These are phyloP conservation scores for Pseudogymnoascus sp. DNA, from an alignment of 2,329 filamentous ascomycete species.

Conservation along the genomic window DNA sequence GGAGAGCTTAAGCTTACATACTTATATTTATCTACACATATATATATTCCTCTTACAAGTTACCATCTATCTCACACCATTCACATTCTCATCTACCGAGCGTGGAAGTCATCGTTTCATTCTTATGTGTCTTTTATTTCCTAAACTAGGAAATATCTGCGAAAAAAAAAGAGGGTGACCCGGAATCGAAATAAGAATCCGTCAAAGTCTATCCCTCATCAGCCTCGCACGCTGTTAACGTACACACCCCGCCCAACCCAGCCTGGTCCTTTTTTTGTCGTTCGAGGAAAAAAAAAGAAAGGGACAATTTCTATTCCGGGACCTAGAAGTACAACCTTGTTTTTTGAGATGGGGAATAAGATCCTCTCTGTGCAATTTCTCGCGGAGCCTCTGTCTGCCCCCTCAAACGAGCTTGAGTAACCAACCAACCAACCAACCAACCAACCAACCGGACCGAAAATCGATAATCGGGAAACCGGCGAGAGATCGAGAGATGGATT, in stretches of 20 bases:
- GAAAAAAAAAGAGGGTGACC: background rate
- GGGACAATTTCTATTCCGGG: background rate
- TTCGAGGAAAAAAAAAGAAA: background rate
- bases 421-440: background rate
- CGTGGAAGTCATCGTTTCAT: background rate
- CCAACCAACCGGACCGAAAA: background rate
- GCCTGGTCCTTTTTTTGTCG: background rate
- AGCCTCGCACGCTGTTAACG: background rate
- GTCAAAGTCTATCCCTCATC: background rate
- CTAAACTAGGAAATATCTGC: background rate
- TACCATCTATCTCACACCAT: background rate
- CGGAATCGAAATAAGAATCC: background rate
- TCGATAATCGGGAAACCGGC: background rate
- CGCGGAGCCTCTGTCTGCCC: background rate
- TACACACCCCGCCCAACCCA: background rate
- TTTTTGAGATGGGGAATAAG: background rate
- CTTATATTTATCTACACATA: background rate
- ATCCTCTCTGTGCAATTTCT: background rate
- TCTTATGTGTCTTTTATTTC: constrained; percentile 4
- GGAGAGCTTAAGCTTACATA: background rate
- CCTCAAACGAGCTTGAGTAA: background rate
- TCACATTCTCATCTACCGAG: too few relatives aligned
- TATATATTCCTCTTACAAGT: background rate
- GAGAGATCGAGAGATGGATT: constrained; percentile 20
- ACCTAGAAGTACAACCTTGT: constrained; percentile 3